Evolutionary conservation across 2,329 filamentous ascomycete species (phyloP).

Genomic region (Alternaria conjuncta): DNA sequence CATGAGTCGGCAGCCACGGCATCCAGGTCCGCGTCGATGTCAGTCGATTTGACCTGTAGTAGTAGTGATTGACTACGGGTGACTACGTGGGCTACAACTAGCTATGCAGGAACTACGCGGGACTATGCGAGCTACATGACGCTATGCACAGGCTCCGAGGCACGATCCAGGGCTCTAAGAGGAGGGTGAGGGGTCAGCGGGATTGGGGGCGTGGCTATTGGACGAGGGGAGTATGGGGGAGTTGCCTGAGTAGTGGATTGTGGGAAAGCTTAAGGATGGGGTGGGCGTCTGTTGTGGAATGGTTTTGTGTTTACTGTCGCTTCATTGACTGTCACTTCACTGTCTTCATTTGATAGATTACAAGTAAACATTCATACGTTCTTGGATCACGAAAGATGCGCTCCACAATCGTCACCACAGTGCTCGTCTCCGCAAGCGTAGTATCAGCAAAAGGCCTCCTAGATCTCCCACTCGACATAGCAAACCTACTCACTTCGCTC

Average conservation of each 20-base stretch:
- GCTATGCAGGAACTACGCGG: not conserved
- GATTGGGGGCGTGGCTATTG: not conserved
- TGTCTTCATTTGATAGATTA: no score
- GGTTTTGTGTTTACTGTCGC: not conserved
- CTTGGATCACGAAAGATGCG: no score
- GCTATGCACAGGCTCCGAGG: not conserved
- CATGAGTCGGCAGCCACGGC: not conserved
- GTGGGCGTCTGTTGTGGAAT: not conserved
- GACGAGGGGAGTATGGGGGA: not conserved
- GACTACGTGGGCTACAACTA: not conserved
- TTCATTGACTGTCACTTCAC: not conserved
- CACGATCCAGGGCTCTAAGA: not conserved
- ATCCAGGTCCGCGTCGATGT: not conserved
- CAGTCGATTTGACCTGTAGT: not conserved
- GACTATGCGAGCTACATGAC: not conserved
- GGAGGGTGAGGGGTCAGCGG: not conserved
- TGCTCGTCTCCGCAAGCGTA: not conserved
- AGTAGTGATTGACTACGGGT: not conserved
- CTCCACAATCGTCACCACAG: not conserved
- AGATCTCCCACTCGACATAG: slow-evolving; percentile 15
- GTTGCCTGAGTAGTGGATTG: not conserved
- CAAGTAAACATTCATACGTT: no score
- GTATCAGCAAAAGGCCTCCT: slow-evolving; percentile 9
- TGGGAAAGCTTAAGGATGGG: not conserved
- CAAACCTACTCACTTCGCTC: slow-evolving; percentile 10